Evolutionary conservation across 805 yeast species (phyloP).

Genomic region (Cyberlindnera samutprakarnensis): DNA sequence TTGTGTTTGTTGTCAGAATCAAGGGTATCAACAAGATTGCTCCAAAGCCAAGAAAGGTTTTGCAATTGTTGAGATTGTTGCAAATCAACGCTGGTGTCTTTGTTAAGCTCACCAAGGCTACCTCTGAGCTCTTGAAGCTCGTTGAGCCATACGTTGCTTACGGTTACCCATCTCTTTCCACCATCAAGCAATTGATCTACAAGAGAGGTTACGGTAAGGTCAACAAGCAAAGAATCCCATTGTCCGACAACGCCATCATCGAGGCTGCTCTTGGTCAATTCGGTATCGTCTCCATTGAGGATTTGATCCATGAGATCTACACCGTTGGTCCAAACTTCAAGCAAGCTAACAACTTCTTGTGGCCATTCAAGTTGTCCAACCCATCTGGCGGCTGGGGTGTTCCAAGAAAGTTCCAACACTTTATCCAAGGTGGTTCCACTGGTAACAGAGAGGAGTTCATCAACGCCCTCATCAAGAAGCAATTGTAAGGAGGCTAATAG

Average conservation of each 20-base stretch:
- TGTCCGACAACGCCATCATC: constrained; percentile 80
- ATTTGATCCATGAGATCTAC: constrained; percentile 92
- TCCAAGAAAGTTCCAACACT: constrained; percentile 93
- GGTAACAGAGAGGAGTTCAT: constrained; percentile 97
- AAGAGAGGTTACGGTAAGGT: constrained; percentile 98
- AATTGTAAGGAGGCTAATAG: too few relatives aligned
- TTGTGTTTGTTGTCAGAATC: constrained; percentile 95
- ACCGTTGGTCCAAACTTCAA: constrained; percentile 98
- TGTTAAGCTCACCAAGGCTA: constrained; percentile 93
- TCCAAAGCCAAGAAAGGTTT: constrained; percentile 98
- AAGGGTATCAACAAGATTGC: constrained; percentile 99
- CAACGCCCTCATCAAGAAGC: constrained; percentile 76
- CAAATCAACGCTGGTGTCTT: constrained; percentile 94
- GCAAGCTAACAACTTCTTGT: constrained; percentile 96
- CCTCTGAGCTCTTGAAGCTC: constrained; percentile 83
- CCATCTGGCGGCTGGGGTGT: constrained; percentile 98
- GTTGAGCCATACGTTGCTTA: constrained; percentile 95
- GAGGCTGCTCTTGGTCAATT: constrained; percentile 85
- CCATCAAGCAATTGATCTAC: constrained; percentile 89
- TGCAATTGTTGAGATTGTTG: constrained; percentile 87
- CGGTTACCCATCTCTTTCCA: constrained; percentile 94
- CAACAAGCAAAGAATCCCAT: constrained; percentile 91
- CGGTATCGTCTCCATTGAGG: constrained; percentile 90
- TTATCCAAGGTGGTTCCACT: constrained; percentile 96
- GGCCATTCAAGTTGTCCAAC: constrained; percentile 96